A percentile compares a stretch with the other conserved stretches of the same genome.
These are phyloP conservation scores for Ammopiptanthus mongolicus DNA, from an alignment of 306 rosid genomes.

Conservation along the genomic window DNA sequence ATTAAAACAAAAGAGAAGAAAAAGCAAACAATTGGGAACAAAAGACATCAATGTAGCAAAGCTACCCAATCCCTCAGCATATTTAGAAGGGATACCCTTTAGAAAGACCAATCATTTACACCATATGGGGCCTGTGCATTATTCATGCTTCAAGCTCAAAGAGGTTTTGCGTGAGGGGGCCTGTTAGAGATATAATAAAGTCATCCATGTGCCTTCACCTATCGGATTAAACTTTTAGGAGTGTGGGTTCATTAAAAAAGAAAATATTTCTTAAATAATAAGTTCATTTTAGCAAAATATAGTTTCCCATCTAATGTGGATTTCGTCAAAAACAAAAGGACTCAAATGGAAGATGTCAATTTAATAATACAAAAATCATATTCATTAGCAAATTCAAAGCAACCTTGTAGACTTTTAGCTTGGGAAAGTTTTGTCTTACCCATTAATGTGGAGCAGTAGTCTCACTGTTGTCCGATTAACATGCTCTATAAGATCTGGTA, in stretches of 20 bases:
- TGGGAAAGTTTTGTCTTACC: constrained; percentile 46
- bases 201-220: neutral
- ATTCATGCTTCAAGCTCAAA: neutral
- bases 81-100: neutral
- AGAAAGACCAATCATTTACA: neutral
- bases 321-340: neutral
- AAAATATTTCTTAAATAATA: neutral
- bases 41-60: neutral
- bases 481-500: constrained; percentile 82
- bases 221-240: neutral
- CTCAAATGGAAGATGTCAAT: neutral
- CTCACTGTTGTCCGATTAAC: constrained; percentile 84
- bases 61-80: neutral
- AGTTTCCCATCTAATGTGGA: neutral
- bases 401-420: constrained; percentile 11
- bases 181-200: neutral
- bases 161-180: neutral
- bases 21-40: neutral
- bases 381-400: constrained; percentile 6
- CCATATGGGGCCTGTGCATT: neutral
- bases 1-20: no score
- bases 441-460: constrained; percentile 76
- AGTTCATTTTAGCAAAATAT: constrained; percentile 2
- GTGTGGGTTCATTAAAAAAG: neutral
- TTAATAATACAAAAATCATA: neutral